phyloP scores from a whole-genome alignment of 1,284 basidiomycete genomes.

The Cutaneotrichosporon cutaneum region DNA sequence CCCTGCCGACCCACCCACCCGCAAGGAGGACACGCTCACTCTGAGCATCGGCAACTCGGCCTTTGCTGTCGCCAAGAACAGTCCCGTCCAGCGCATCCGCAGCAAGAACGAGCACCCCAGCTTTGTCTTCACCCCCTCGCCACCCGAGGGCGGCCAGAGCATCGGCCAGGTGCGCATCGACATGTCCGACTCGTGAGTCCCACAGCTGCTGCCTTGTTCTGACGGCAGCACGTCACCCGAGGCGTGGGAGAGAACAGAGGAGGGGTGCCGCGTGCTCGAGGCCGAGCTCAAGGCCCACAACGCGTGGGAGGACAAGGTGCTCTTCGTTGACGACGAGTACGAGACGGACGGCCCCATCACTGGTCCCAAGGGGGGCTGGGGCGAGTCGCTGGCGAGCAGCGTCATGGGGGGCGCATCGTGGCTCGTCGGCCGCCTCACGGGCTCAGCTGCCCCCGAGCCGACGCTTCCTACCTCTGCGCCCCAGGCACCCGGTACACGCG shows the following conservation, averaged over 20 bases:
- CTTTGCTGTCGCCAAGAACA: constrained; percentile 41
- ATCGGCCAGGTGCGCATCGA: constrained; percentile 49
- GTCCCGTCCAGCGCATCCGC: constrained; percentile 43
- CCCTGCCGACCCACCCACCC: constrained; percentile 43
- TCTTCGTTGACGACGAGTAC: constrained; percentile 51
- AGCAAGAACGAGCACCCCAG: constrained; percentile 44
- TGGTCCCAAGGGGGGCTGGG: constrained; percentile 37
- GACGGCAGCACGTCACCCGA: constrained; percentile 34
- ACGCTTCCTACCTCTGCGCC: constrained; percentile 27
- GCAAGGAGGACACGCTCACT: constrained; percentile 38
- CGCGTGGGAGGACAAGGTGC: constrained; percentile 44
- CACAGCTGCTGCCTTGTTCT: no score
- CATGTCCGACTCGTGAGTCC: constrained; percentile 41
- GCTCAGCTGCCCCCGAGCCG: constrained; percentile 2
- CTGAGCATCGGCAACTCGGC: constrained; percentile 42
- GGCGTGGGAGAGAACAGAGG: constrained; percentile 47
- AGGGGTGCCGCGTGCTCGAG: constrained; percentile 37
- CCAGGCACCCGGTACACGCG: constrained; percentile 19
- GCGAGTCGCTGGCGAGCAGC: constrained; percentile 40
- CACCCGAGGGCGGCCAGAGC: constrained; percentile 36
- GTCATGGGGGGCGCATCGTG: constrained; percentile 12
- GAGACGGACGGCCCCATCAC: constrained; percentile 35
- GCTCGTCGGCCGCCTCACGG: constrained; percentile 12
- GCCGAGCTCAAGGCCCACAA: constrained; percentile 36
- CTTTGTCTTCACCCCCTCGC: constrained; percentile 47